Evolutionary conservation across 1,284 basidiomycete genomes (phyloP), one percentile per base, ranked within the genome.

Genomic region (Gomphus sp.): DNA sequence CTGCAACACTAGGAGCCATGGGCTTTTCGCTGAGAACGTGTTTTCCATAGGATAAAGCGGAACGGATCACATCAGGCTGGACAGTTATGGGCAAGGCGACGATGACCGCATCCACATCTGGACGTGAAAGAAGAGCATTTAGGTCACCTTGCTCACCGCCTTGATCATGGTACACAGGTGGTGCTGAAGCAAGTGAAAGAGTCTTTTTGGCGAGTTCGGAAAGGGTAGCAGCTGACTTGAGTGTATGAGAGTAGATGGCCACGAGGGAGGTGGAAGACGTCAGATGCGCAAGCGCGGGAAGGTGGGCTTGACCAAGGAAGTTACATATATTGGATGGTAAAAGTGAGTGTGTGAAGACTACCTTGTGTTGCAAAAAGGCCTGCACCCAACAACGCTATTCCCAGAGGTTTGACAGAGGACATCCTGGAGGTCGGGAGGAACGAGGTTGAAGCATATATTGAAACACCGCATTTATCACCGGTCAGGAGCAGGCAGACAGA

Each of bases 1-100:
- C 72, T 39, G 76, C 74, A 36, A 93, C 83, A 64, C 87, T 82
- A 43, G 83, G 76, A 1, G 83, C 89, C n/a, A 93, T 77, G 6
- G 92, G 92, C 67, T 94, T 94, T 76, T 93, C 87, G 69, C 85
- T 87, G 59, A 94, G 70, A 53, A 94, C 90, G 66, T 93, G 88
- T 72, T 94, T 94, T 25, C 91, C 89, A 0, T 87, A 85, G 11
- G 73, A 76, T 44, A 87, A 72, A 1, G 79, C 77, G 64, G 79
- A 79, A 60, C 82, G 70, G 60, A 94, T 74, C 56, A 92, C 73
- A 8, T 72, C 71, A 1, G 91, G 89, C 69, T 92, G 90, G 11
- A 77, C 66, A 0, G 80, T 80, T 69, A 94, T 93, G 0, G 92
- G 91, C 10, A 94, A 75, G 1, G 81, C 84, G 53, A 93, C 73